These are phyloP conservation scores for Mortierella sp. DNA, from an alignment of 371 early-diverging fungal genomes.

Conservation along the genomic window DNA sequence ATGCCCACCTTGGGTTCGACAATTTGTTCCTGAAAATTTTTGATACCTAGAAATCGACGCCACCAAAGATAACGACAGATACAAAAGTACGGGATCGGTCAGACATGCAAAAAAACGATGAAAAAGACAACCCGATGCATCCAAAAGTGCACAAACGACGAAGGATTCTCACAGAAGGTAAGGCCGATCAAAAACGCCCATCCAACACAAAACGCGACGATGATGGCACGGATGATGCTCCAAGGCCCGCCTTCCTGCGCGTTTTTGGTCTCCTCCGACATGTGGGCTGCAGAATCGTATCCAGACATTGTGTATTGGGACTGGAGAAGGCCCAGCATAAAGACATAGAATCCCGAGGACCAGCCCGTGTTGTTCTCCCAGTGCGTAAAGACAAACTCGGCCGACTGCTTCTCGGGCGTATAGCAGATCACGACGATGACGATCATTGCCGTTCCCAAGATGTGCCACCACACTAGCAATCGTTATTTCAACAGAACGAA, in stretches of 20 bases:
- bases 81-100: no score
- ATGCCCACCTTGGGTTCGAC: constrained; percentile 61
- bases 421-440: constrained; percentile 60
- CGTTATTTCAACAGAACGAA: constrained; percentile 57
- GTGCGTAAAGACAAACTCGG: constrained; percentile 61
- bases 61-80: no score
- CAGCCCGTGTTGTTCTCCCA: constrained; percentile 62
- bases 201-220: constrained; percentile 58
- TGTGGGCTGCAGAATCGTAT: constrained; percentile 68
- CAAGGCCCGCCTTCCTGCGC: constrained; percentile 71
- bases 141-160: no score
- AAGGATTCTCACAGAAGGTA: no score
- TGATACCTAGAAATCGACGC: no score
- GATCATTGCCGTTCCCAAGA: constrained; percentile 67
- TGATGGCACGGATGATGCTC: constrained; percentile 69
- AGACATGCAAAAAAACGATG: no score
- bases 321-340: constrained; percentile 63
- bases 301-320: constrained; percentile 66
- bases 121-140: no score
- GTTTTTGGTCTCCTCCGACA: constrained; percentile 77
- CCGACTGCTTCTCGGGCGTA: constrained; percentile 56
- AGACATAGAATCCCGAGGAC: constrained; percentile 63
- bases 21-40: constrained; percentile 60
- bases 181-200: constrained; percentile 60
- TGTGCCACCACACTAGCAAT: constrained; percentile 67